Percentiles rank a stretch among this genome's conserved stretches.
phyloP scores from a whole-genome alignment of 306 rosid genomes.

The Lotus japonicus region DNA sequence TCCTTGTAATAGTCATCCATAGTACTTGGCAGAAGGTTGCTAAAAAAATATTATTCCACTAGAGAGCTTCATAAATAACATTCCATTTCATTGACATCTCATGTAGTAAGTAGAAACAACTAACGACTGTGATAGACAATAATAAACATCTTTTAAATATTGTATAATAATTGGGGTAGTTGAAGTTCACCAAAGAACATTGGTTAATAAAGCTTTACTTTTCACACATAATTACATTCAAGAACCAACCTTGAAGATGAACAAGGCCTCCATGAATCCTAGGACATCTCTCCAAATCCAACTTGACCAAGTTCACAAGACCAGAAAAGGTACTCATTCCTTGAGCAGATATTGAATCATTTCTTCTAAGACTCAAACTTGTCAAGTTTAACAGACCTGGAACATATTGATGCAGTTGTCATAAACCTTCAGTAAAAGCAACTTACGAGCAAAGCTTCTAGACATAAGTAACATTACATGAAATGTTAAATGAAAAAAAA shows the following conservation, averaged over 20 bases:
- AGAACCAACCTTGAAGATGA: constrained; percentile 65
- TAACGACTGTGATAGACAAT: neutral
- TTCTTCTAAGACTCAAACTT: constrained; percentile 80
- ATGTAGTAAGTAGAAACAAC: neutral
- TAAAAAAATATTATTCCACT: neutral
- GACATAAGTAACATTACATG: neutral
- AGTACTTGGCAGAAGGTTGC: neutral
- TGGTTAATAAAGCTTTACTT: neutral
- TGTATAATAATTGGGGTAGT: neutral
- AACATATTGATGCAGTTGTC: constrained; percentile 20
- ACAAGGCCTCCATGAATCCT: constrained; percentile 82
- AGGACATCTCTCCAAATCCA: constrained; percentile 96
- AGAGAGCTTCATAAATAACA: neutral
- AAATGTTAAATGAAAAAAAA: too few species aligned
- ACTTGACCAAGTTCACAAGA: constrained; percentile 64
- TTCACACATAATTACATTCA: constrained; percentile 11
- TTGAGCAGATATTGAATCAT: constrained; percentile 68
- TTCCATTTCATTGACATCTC: neutral
- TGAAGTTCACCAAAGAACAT: constrained; percentile 1
- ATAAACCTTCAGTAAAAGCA: constrained; percentile 9
- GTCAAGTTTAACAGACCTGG: constrained; percentile 80
- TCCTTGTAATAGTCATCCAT: neutral
- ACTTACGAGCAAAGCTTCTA: neutral
- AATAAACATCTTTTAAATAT: neutral
- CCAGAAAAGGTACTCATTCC: constrained; percentile 69